Conservation (phyloP, 495 filamentous ascomycete genomes). For the Penicillium nucicola region DNA sequence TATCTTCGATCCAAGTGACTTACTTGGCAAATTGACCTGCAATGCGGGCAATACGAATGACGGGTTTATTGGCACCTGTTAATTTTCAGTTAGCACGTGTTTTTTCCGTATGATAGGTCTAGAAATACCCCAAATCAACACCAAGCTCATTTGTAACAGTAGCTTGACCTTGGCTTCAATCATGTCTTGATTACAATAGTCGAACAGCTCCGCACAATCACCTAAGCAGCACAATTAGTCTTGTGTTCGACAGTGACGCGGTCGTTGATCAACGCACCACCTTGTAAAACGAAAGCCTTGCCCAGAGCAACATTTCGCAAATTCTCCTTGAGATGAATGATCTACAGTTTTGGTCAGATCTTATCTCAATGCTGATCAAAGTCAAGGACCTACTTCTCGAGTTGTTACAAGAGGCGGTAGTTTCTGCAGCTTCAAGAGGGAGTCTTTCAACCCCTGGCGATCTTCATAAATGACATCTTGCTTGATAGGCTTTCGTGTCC, state of each 20-base stretch:
- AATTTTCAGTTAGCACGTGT: constrained; percentile 9
- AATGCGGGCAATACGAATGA: constrained; percentile 93
- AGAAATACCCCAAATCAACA: constrained; percentile 23
- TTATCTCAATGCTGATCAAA: neutral
- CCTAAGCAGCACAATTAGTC: constrained; percentile 33
- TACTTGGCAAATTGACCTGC: constrained; percentile 93
- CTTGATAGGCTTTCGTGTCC: constrained; percentile 87
- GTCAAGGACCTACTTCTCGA: constrained; percentile 49
- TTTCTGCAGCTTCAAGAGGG: constrained; percentile 66
- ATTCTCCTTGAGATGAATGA: constrained; percentile 69
- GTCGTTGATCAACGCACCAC: constrained; percentile 43
- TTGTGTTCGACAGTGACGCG: neutral
- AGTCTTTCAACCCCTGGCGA: constrained; percentile 55
- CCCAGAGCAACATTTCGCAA: constrained; percentile 85
- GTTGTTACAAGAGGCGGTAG: constrained; percentile 91
- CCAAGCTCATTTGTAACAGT: constrained; percentile 24
- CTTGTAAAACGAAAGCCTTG: constrained; percentile 92
- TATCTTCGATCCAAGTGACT: neutral
- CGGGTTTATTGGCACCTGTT: constrained; percentile 74
- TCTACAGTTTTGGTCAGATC: constrained; percentile 40
- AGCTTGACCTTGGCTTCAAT: constrained; percentile 79
- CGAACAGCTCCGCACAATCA: constrained; percentile 95
- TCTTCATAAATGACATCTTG: constrained; percentile 84
- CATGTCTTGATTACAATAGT: constrained; percentile 85
- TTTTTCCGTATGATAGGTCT: too few relatives aligned